Evolutionary conservation across 805 yeast genomes (phyloP).

Genomic region (Pichia deserticola): DNA sequence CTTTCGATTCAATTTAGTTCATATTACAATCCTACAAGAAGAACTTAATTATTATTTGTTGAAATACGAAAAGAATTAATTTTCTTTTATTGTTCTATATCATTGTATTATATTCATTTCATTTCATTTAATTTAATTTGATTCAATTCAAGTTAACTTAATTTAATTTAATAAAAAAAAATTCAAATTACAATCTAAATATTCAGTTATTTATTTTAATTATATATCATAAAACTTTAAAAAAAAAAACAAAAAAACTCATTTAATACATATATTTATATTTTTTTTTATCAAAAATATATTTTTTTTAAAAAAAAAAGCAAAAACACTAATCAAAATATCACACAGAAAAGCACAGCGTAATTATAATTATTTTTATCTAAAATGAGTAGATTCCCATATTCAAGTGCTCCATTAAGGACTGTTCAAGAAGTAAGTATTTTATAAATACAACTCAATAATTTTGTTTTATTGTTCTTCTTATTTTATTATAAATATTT

Average conservation of each 20-base stretch:
- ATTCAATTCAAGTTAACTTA: no score
- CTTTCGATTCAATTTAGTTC: no score
- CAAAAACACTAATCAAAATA: neutral
- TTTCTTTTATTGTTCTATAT: neutral
- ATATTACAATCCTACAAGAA: no score
- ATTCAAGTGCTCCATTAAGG: conserved; percentile 97
- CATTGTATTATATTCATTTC: conserved; percentile 4
- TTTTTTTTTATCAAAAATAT: conserved; percentile 1
- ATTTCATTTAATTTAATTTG: neutral
- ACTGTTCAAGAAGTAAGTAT: conserved; percentile 84
- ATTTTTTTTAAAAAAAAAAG: neutral
- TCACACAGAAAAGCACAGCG: conserved; percentile 4
- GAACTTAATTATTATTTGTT: no score
- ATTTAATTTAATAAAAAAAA: no score
- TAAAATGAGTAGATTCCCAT: conserved; percentile 55
- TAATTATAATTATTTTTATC: neutral
- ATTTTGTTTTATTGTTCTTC: no score
- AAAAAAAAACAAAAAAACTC: neutral
- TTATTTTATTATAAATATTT: neutral
- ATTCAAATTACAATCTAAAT: no score
- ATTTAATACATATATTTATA: no score
- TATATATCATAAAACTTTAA: neutral
- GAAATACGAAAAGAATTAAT: neutral
- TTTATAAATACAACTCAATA: neutral
- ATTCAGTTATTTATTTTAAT: neutral